phyloP scores from a whole-genome alignment of 2,329 filamentous ascomycete genomes.

The Cytospora schulzeri region DNA sequence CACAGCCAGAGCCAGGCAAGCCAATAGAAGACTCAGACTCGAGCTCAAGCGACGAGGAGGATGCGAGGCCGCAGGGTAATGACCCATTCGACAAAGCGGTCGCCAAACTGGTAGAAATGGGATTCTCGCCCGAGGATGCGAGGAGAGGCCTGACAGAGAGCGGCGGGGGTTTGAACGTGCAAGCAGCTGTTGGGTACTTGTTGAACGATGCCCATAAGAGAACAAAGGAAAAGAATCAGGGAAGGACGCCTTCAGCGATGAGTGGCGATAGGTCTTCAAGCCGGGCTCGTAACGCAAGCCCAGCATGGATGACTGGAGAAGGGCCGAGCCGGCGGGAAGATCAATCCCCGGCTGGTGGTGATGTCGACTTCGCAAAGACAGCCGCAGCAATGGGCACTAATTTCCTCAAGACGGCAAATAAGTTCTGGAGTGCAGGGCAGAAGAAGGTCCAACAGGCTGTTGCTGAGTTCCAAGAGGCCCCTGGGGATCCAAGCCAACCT shows the following conservation, averaged over 20 bases:
- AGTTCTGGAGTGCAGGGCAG: slow-evolving; percentile 90
- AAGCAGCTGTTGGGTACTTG: slow-evolving; percentile 85
- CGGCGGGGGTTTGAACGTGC: slow-evolving; percentile 76
- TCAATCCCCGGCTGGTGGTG: slow-evolving; percentile 57
- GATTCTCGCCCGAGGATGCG: slow-evolving; percentile 86
- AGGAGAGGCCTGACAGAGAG: slow-evolving; percentile 77
- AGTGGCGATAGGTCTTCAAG: slow-evolving; percentile 42
- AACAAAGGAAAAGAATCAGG: slow-evolving; percentile 68
- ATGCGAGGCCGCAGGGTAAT: slow-evolving; percentile 41
- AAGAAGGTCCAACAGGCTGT: slow-evolving; percentile 93
- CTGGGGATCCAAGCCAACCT: slow-evolving; percentile 77
- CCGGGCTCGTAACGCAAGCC: slow-evolving; percentile 44
- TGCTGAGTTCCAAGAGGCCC: slow-evolving; percentile 75
- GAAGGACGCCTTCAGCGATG: slow-evolving; percentile 36
- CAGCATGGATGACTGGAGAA: slow-evolving; percentile 66
- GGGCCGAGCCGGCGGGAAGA: slow-evolving; percentile 54
- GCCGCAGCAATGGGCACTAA: slow-evolving; percentile 82
- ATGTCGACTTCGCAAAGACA: slow-evolving; percentile 76
- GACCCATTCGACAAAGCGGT: slow-evolving; percentile 79
- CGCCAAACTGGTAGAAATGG: slow-evolving; percentile 91
- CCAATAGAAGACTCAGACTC: slow-evolving; percentile 56
- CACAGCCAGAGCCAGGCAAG: slow-evolving; percentile 55
- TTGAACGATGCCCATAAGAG: slow-evolving; percentile 89
- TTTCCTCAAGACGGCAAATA: slow-evolving; percentile 91
- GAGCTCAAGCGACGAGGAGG: slow-evolving; percentile 49